A percentile compares a stretch with the other conserved stretches of the same genome.
phyloP scores from a whole-genome alignment of 257 asterid species.

The Scutellaria galericulata region DNA sequence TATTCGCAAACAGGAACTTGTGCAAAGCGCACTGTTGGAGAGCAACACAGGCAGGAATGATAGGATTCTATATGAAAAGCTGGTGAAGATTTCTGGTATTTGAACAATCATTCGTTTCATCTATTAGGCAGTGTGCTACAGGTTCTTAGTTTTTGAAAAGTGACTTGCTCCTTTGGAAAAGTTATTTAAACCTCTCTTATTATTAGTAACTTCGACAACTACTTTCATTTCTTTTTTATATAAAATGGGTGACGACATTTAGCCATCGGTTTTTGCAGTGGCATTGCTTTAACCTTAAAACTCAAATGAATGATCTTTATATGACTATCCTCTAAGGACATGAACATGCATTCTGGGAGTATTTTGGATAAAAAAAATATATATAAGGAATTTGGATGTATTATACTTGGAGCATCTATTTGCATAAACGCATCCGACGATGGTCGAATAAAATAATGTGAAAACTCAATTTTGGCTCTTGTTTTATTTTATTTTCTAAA shows the following conservation, averaged over 20 bases:
- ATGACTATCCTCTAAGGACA: neutral
- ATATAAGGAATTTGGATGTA: too few relatives aligned
- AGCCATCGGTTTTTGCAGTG: neutral
- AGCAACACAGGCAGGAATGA: constrained; percentile 85
- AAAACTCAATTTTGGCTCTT: too few relatives aligned
- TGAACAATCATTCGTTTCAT: constrained; percentile 26
- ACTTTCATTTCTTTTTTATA: neutral
- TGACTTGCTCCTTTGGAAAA: neutral
- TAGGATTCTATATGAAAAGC: constrained; percentile 75
- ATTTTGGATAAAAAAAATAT: too few relatives aligned
- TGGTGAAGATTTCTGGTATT: constrained; percentile 55
- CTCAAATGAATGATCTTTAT: neutral
- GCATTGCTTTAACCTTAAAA: neutral
- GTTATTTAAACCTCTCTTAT: neutral
- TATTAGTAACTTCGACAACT: neutral
- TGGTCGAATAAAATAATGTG: too few relatives aligned
- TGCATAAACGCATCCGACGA: too few relatives aligned
- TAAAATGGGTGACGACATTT: neutral
- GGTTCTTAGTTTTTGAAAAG: neutral
- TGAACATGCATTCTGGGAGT: too few relatives aligned
- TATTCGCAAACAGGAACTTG: constrained; percentile 62
- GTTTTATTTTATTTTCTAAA: too few relatives aligned
- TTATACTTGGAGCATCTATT: too few relatives aligned
- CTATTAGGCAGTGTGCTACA: neutral
- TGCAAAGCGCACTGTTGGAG: constrained; percentile 84